A percentile compares a stretch with the other conserved stretches of the same genome.
phyloP scores from a whole-genome alignment of 179 eudicot genomes.

The Gypsophila paniculata region DNA sequence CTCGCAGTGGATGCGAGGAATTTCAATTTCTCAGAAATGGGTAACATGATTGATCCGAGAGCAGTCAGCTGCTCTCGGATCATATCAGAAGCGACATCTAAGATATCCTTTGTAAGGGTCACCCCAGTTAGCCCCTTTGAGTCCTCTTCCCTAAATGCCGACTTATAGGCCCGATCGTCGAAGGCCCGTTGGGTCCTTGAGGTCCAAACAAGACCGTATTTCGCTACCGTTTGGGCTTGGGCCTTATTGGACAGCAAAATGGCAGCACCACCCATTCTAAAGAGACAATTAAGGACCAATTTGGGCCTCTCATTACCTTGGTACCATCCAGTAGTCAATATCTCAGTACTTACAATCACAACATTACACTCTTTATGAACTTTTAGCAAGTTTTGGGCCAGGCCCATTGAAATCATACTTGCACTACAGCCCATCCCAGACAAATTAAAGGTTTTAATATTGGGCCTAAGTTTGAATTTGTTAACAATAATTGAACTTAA shows the following conservation, averaged over 20 bases:
- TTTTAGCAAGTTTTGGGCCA: constrained; percentile 47
- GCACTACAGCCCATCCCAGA: constrained; percentile 92
- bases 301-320: constrained; percentile 51
- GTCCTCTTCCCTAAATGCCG: constrained; percentile 71
- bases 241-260: constrained; percentile 43
- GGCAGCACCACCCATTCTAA: constrained; percentile 70
- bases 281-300: constrained; percentile 56
- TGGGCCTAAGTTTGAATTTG: constrained; percentile 47
- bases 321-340: constrained; percentile 69
- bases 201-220: constrained; percentile 38
- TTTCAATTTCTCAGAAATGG: constrained; percentile 42
- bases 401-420: constrained; percentile 43
- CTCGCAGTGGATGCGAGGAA: constrained; percentile 31
- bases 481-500: constrained; percentile 53
- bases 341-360: constrained; percentile 67
- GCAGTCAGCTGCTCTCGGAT: constrained; percentile 38
- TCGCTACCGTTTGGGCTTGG: constrained; percentile 24
- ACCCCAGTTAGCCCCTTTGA: constrained; percentile 58
- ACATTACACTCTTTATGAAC: constrained; percentile 46
- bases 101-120: constrained; percentile 47
- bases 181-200: constrained; percentile 52
- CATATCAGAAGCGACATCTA: constrained; percentile 50
- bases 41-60: constrained; percentile 45
- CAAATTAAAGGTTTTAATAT: constrained; percentile 46
- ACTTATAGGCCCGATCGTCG: constrained; percentile 47